Conservation (phyloP, 352 stramenopile species). For the Aphanomyces cochlioides region DNA sequence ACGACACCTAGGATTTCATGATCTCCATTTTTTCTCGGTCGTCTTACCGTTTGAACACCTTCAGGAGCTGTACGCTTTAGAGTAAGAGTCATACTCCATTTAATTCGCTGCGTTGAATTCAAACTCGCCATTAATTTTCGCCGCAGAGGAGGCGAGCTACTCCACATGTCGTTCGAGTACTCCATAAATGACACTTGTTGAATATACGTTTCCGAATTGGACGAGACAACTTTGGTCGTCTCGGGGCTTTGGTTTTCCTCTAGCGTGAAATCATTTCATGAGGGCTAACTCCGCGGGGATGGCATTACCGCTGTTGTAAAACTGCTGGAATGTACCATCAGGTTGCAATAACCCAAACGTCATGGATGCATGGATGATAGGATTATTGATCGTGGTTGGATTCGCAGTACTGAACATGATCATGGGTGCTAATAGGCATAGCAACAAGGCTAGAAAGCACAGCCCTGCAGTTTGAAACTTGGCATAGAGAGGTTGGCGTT, state of each 20-base stretch:
- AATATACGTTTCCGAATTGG: constrained; percentile 31
- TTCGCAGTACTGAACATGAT: constrained; percentile 85
- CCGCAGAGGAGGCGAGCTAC: constrained; percentile 63
- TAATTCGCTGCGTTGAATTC: constrained; percentile 60
- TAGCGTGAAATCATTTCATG: constrained; percentile 15
- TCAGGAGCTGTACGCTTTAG: constrained; percentile 64
- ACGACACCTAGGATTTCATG: constrained; percentile 37
- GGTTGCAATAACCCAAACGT: constrained; percentile 70
- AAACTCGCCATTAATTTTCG: constrained; percentile 64
- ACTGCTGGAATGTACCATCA: constrained; percentile 64
- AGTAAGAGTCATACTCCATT: constrained; percentile 68
- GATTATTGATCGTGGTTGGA: constrained; percentile 69
- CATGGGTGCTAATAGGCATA: constrained; percentile 73
- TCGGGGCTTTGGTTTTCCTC: constrained; percentile 65
- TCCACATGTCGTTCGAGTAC: constrained; percentile 75
- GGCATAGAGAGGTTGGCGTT: constrained; percentile 55
- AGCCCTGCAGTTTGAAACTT: constrained; percentile 73
- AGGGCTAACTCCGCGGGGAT: no score
- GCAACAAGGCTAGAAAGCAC: constrained; percentile 70
- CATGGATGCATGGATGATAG: constrained; percentile 56
- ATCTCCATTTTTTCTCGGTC: no score
- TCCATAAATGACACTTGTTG: constrained; percentile 75
- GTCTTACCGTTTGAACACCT: constrained; percentile 47
- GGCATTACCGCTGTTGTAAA: constrained; percentile 65
- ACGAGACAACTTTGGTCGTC: constrained; percentile 30